A percentile compares a stretch with the other conserved stretches of the same genome.
These are phyloP conservation scores for Dimocarpus longan DNA, from an alignment of 345 rosid species.

Conservation along the genomic window DNA sequence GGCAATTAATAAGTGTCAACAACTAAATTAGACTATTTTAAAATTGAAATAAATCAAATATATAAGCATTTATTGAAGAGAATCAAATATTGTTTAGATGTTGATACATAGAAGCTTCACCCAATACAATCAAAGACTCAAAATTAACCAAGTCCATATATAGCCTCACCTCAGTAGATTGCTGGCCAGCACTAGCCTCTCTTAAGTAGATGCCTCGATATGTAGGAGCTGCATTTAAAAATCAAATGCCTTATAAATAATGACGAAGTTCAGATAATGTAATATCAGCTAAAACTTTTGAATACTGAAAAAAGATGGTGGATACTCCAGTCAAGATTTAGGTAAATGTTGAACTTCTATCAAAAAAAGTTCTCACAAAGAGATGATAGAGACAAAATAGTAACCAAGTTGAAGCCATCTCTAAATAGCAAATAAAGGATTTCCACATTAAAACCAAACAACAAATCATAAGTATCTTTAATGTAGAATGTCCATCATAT, in stretches of 20 bases:
- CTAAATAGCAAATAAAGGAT: neutral
- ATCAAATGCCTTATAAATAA: constrained; percentile 10
- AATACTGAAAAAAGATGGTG: neutral
- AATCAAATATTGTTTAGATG: neutral
- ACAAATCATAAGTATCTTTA: neutral
- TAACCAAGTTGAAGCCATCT: neutral
- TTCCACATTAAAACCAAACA: neutral
- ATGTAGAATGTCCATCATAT: neutral
- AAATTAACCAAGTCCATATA: constrained; percentile 18
- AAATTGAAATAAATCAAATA: neutral
- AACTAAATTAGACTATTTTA: neutral
- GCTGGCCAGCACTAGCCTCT: constrained; percentile 70
- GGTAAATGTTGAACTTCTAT: too few relatives aligned
- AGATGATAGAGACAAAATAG: neutral
- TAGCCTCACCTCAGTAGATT: constrained; percentile 72
- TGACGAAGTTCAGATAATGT: constrained; percentile 7
- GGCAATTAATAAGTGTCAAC: neutral
- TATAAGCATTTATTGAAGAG: neutral
- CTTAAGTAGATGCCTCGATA: constrained; percentile 91
- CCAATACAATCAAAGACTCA: neutral
- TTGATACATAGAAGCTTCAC: constrained; percentile 10
- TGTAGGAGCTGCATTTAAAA: constrained; percentile 64
- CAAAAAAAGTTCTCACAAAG: neutral
- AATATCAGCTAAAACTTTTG: neutral
- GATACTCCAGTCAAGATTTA: neutral